phyloP scores from a whole-genome alignment of 192 early-diverging fungal species.

The Chytriomyces sp. region DNA sequence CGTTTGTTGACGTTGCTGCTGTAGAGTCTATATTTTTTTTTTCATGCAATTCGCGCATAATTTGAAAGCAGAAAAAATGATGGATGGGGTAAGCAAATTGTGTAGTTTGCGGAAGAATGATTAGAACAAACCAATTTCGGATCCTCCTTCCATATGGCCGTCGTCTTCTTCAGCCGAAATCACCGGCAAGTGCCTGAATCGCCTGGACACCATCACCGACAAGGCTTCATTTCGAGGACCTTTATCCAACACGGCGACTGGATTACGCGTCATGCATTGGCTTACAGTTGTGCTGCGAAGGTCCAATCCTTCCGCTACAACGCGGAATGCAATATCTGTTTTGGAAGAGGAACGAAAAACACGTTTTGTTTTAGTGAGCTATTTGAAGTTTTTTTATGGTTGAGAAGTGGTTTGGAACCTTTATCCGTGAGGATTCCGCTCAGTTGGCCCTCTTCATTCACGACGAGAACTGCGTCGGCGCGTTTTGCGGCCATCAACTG shows the following conservation, averaged over 20 bases:
- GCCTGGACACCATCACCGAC: constrained; percentile 53
- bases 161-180: constrained; percentile 45
- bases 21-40: constrained; percentile 15
- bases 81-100: constrained; percentile 3
- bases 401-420: constrained; percentile 3
- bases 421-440: constrained; percentile 97
- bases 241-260: constrained; percentile 79
- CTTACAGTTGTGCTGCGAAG: constrained; percentile 64
- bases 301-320: constrained; percentile 76
- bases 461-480: constrained; percentile 91
- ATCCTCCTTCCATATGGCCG: constrained; percentile 17
- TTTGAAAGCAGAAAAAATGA: constrained; percentile 41
- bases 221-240: constrained; percentile 51
- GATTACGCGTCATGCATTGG: constrained; percentile 90
- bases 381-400: neutral
- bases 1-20: constrained; percentile 52
- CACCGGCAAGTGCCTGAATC: constrained; percentile 59
- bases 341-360: neutral
- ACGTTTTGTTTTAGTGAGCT: too few relatives aligned
- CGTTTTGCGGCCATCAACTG: constrained; percentile 94
- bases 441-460: constrained; percentile 89
- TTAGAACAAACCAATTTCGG: constrained; percentile 28
- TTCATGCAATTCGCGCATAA: neutral
- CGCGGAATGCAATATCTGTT: constrained; percentile 91
- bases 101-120: neutral